Base-by-base conservation (phyloP, 2,329 filamentous ascomycete species). In the Bretziella fagacearum region DNA sequence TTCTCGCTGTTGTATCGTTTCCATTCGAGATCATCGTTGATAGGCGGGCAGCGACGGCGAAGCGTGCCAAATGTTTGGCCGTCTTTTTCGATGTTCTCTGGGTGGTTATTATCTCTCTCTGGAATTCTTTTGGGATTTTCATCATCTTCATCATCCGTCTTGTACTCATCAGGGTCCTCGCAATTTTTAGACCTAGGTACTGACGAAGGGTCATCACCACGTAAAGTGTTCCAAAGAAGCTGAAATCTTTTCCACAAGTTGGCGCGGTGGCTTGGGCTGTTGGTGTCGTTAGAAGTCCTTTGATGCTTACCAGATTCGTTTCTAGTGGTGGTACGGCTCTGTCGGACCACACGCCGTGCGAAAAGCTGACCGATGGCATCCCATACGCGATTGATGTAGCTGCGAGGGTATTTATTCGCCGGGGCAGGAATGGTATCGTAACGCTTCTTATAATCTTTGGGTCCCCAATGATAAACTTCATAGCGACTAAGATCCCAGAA, bases 401-500 rank as follows among this genome's bases (percentile, higher is more conserved):
- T 20, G 6, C 10, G 13, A 8, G 15, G 11, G 26, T 43, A 30
- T 13, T 30, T 18, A 6, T 30, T 4, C 6, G 2, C 26, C 5
- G 40, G 40, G 2, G 40, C 40, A 6, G 40, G 40, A 30, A 43
- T 30, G 13, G 40, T 43, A 30, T 43, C 40, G 13, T 22, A 29
- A 0, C 25, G 40, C 13, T 17, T 15, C 39, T 37, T 6, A n/a
- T 27, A 30, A 6, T 46, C 36, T 4, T 30, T 60, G 42, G 69
- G 65, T 0, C 27, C 5, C 0, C 65, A 53, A 25, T 69, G 63
- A 5, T 52, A 37, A 44, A 62, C 62, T 0, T 63, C 51, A 54
- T 76, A 78, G 20, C 67, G 64, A 5, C 62, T 64, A n/a, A 77
- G 58, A 53, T 78, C 70, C 74, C 74, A 78, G 53, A 75, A 73